Percentiles rank a stretch among this genome's conserved stretches.
phyloP scores from a whole-genome alignment of 2,329 filamentous ascomycete species.

The Hymenoscyphus repandus region DNA sequence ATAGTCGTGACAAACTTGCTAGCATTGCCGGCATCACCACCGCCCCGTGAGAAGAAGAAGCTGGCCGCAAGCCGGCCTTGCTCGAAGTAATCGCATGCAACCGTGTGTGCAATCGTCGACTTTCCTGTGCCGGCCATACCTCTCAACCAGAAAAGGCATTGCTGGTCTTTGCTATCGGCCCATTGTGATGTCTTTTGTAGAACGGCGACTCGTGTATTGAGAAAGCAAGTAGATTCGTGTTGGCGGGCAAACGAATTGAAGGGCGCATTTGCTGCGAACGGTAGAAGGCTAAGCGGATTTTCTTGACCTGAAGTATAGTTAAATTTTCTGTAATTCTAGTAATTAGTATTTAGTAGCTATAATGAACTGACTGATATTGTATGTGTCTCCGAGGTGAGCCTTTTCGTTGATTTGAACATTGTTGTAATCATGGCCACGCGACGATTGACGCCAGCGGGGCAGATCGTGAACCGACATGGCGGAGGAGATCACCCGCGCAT shows the following conservation, averaged over 20 bases:
- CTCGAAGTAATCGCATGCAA: constrained; percentile 17
- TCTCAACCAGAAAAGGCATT: constrained; percentile 31
- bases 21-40: constrained; percentile 11
- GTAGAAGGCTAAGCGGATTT: too few species aligned
- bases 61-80: constrained; percentile 21
- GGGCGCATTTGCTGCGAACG: constrained; percentile 10
- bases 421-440: too few species aligned
- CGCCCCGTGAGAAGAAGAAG: constrained; percentile 32
- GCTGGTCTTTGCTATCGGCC: constrained; percentile 11
- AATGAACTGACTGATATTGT: too few species aligned
- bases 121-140: constrained; percentile 27
- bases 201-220: constrained; percentile 23
- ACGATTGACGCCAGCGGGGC: too few species aligned
- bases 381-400: too few species aligned
- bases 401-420: too few species aligned
- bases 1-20: constrained; percentile 13
- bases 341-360: too few species aligned
- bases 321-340: too few species aligned
- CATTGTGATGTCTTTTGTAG: constrained; percentile 22
- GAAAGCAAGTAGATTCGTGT: constrained; percentile 24
- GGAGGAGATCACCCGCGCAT: too few species aligned
- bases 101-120: constrained; percentile 8
- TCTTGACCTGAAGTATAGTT: too few species aligned
- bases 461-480: too few species aligned
- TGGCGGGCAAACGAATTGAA: constrained; percentile 21